Conservation (phyloP, 176 grass and related monocot genomes). For the Lolium multiflorum region DNA sequence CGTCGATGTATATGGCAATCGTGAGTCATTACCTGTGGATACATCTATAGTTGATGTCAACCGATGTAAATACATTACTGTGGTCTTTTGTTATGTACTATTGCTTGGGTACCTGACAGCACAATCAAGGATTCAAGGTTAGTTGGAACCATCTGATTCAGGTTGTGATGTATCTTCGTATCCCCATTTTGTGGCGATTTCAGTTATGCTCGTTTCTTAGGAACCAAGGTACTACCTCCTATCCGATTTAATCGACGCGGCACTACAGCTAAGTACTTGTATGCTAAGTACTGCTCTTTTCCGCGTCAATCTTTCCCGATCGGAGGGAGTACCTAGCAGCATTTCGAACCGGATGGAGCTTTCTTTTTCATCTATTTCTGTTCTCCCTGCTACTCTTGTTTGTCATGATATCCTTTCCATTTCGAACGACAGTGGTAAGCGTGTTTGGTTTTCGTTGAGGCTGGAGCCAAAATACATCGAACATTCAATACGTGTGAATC, state of each 20-base stretch:
- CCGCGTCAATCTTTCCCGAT: too few species aligned
- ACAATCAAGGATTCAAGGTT: background rate
- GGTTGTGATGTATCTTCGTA: background rate
- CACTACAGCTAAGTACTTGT: too few species aligned
- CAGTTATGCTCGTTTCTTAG: background rate
- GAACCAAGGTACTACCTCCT: background rate
- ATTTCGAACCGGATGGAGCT: background rate
- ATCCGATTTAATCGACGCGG: too few species aligned
- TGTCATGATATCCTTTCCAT: background rate
- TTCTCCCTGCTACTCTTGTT: background rate
- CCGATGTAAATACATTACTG: constrained; percentile 24
- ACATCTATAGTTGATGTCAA: background rate
- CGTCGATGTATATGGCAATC: background rate
- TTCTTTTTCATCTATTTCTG: background rate
- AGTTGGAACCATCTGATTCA: background rate
- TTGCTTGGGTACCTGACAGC: background rate
- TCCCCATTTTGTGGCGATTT: background rate
- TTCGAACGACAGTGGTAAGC: background rate
- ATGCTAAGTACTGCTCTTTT: too few species aligned
- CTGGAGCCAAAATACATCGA: background rate
- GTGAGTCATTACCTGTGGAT: background rate
- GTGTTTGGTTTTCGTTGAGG: background rate
- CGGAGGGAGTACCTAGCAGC: background rate
- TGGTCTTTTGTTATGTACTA: background rate
- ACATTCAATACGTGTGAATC: background rate